Evolutionary conservation across 345 rosid genomes (phyloP), one percentile per base, ranked within the genome.

Genomic region (Eucalyptus guilfoylei): DNA sequence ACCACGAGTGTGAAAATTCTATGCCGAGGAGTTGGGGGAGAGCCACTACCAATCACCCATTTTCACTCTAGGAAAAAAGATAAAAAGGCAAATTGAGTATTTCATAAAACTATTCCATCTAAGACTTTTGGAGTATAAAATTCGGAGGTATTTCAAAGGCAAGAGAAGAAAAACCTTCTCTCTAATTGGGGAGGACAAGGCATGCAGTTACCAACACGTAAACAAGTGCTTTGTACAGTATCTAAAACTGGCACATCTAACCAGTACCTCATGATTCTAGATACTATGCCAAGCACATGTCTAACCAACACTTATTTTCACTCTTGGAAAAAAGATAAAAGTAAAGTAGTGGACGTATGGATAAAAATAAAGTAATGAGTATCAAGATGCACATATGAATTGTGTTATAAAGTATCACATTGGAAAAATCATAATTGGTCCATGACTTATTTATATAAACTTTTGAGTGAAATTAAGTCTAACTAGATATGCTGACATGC

Each of bases 101-200:
- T 1, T 21, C 24, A 19, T 52, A 19, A 8, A 52, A 19, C 10
- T 8, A 1, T 21, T 52, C 10, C 5, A 0, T 50, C 49, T 48
- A 48, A 48, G 49, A 48, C 49, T 48, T 48, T 48, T 1, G 5
- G 24, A 8, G 58, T 24, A 52, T 52, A 19, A 19, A 3, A 52
- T 52, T 52, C 5, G 0, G 10, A 19, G 0, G 10, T 19, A 19
- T 19, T 52, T 2, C 0, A 19, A 0, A 21, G 2, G 24, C 4
- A 52, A 52, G 21, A 3, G 2, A 3, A 1, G 4, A 1, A 52
- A 7, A 52, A 52, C 4, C 17, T 0, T 52, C 5, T 52, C 24
- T 8, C 2, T 0, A 19, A 8, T 8, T 0, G 5, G 5, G 2
- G 2, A 7, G 24, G 55, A 52, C 23, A 19, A 1, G 55, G 8